Evolutionary conservation across 1,139 yeast genomes (phyloP).

Genomic region (Yamadazyma spencermartinsiae): DNA sequence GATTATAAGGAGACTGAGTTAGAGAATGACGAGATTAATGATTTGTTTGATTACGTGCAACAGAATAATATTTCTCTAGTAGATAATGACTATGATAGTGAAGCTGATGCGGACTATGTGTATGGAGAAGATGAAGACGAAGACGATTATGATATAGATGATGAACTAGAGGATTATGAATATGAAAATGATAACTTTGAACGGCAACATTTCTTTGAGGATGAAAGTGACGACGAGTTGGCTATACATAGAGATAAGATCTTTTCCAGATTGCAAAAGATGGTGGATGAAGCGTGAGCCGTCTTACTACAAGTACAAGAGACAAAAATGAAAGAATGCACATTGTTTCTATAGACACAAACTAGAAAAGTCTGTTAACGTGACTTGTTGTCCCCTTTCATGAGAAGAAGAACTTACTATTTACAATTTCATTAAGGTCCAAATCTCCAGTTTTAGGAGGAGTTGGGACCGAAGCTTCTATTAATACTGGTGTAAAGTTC

Average conservation of each 20-base stretch:
- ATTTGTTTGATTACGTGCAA: conserved; percentile 21
- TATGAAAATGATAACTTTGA: conserved; percentile 19
- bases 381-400: too few species aligned
- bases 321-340: too few species aligned
- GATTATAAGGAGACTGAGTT: conserved; percentile 19
- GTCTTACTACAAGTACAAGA: conserved; percentile 1
- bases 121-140: conserved; percentile 21
- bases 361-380: too few species aligned
- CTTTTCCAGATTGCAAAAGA: conserved; percentile 54
- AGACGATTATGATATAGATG: conserved; percentile 24
- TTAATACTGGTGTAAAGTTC: conserved; percentile 20
- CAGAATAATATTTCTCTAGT: conserved; percentile 22
- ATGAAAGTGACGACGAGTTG: conserved; percentile 57
- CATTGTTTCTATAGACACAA: too few species aligned
- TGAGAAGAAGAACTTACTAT: conserved; percentile 42
- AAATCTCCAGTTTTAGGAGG: conserved; percentile 36
- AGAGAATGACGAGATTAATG: conserved; percentile 26
- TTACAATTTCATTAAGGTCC: conserved; percentile 31
- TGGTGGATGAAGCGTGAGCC: conserved; percentile 29
- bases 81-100: conserved; percentile 25
- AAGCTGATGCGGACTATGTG: conserved; percentile 19
- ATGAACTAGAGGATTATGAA: conserved; percentile 19
- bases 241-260: conserved; percentile 65
- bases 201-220: conserved; percentile 32
- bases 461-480: conserved; percentile 27